phyloP scores from a whole-genome alignment of 2,329 filamentous ascomycete species.

The Colletotrichum brevisporum region DNA sequence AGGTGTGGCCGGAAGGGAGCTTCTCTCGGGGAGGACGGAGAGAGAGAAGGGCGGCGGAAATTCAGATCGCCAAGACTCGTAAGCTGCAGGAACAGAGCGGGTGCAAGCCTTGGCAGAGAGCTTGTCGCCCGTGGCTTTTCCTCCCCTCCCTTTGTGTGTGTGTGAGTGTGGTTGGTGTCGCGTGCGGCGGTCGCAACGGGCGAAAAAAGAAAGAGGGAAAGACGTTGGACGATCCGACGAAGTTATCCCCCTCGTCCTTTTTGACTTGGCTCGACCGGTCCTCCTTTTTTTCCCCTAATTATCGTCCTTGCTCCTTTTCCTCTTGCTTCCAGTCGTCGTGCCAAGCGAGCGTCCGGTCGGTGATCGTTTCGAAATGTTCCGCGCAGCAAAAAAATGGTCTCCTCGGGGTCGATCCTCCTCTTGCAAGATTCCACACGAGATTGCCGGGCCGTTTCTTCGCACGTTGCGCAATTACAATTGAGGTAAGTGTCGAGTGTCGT shows the following conservation, averaged over 20 bases:
- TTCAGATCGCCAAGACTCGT: slow-evolving; percentile 34
- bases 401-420: slow-evolving; percentile 33
- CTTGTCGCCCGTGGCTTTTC: slow-evolving; percentile 30
- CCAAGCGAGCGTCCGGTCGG: slow-evolving; percentile 1
- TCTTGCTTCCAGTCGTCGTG: background rate
- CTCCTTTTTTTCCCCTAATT: slow-evolving; percentile 1
- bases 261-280: background rate
- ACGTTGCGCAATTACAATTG: slow-evolving; percentile 23
- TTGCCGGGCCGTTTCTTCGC: slow-evolving; percentile 2
- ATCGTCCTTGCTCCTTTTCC: background rate
- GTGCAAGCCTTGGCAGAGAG: slow-evolving; percentile 36
- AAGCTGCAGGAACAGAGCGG: slow-evolving; percentile 36
- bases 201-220: background rate
- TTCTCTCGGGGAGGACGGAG: slow-evolving; percentile 4
- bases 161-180: background rate
- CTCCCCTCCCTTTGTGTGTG: no score
- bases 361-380: slow-evolving; percentile 3
- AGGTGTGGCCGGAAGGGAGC: background rate
- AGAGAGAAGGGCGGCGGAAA: slow-evolving; percentile 1
- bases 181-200: slow-evolving; percentile 4
- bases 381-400: slow-evolving; percentile 10
- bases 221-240: slow-evolving; percentile 3
- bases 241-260: background rate
- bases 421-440: slow-evolving; percentile 31
- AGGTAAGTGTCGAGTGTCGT: background rate